Percentiles rank a stretch among this genome's conserved stretches.
These are phyloP conservation scores for Ustilago shanxiensis DNA, from an alignment of 1,284 basidiomycete species.

Conservation along the genomic window DNA sequence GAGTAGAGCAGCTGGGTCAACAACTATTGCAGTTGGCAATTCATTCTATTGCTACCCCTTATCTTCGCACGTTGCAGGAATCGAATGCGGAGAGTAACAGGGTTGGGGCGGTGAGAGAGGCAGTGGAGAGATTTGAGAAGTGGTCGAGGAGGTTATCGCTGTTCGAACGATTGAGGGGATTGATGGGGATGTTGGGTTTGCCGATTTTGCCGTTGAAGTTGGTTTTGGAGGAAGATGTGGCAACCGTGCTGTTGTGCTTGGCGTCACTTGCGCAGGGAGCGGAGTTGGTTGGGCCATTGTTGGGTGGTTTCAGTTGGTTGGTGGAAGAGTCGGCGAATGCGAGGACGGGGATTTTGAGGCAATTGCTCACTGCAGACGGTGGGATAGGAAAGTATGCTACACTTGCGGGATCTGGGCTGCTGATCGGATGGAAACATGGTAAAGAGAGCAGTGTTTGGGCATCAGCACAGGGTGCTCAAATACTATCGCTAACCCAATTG, in stretches of 20 bases:
- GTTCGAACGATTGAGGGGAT: conserved; percentile 5
- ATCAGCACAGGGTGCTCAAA: neutral
- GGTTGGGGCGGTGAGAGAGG: neutral
- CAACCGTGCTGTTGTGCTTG: conserved; percentile 23
- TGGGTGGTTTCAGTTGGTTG: conserved; percentile 15
- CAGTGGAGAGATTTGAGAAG: conserved; percentile 5
- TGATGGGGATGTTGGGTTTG: conserved; percentile 8
- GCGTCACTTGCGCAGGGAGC: conserved; percentile 25
- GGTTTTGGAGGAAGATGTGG: conserved; percentile 17
- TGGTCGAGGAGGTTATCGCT: conserved; percentile 13
- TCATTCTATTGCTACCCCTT: conserved; percentile 25
- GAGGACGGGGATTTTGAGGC: conserved; percentile 11
- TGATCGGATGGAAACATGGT: conserved; percentile 30
- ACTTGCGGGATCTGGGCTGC: conserved; percentile 19
- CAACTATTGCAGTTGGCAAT: conserved; percentile 37
- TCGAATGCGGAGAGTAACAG: neutral
- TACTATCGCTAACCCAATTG: neutral
- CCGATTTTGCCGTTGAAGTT: conserved; percentile 24
- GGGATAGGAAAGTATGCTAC: neutral
- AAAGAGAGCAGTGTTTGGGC: conserved; percentile 24
- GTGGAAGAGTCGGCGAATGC: conserved; percentile 14
- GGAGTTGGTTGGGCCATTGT: conserved; percentile 14
- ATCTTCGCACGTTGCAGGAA: conserved; percentile 11
- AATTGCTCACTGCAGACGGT: conserved; percentile 12
- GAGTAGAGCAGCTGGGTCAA: conserved; percentile 30